A percentile compares a stretch with the other conserved stretches of the same genome.
These are phyloP conservation scores for Aureobasidium mangrovei DNA, from an alignment of 2,329 filamentous ascomycete species.

Conservation along the genomic window DNA sequence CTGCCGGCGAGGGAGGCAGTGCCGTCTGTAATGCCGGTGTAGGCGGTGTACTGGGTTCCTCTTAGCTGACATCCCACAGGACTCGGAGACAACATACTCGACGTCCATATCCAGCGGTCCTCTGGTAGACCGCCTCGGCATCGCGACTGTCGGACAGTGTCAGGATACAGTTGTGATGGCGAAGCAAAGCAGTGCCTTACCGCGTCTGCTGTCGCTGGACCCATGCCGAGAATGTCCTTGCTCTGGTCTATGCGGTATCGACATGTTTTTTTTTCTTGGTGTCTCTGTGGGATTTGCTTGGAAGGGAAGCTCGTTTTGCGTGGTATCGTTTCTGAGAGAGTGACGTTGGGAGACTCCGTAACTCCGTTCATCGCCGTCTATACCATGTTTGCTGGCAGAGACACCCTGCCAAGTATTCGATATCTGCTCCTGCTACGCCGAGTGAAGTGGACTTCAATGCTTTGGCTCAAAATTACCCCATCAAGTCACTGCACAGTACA, in stretches of 20 bases:
- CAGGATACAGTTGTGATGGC: not conserved
- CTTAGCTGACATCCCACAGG: too few relatives aligned
- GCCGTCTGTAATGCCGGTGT: conserved; percentile 18
- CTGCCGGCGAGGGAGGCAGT: conserved; percentile 19
- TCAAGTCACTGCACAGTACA: too few relatives aligned
- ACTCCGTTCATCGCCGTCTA: too few relatives aligned
- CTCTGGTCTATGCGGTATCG: not conserved
- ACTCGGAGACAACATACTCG: conserved; percentile 40
- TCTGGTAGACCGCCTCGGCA: conserved; percentile 62
- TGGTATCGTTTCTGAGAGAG: not conserved
- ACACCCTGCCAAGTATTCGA: too few relatives aligned
- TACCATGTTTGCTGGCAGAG: too few relatives aligned
- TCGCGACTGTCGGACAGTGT: conserved; percentile 35
- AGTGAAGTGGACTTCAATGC: too few relatives aligned
- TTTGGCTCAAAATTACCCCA: too few relatives aligned
- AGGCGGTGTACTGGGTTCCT: not conserved
- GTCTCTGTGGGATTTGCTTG: not conserved
- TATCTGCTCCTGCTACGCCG: too few relatives aligned
- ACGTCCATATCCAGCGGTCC: conserved; percentile 70
- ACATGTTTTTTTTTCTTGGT: not conserved
- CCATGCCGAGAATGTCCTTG: not conserved
- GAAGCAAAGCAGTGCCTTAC: not conserved
- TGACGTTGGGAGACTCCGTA: not conserved
- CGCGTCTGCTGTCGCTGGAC: not conserved
- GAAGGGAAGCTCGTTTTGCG: too few relatives aligned